Conservation (phyloP, 139 green algal genomes). For the Monoraphidium neglectum region DNA sequence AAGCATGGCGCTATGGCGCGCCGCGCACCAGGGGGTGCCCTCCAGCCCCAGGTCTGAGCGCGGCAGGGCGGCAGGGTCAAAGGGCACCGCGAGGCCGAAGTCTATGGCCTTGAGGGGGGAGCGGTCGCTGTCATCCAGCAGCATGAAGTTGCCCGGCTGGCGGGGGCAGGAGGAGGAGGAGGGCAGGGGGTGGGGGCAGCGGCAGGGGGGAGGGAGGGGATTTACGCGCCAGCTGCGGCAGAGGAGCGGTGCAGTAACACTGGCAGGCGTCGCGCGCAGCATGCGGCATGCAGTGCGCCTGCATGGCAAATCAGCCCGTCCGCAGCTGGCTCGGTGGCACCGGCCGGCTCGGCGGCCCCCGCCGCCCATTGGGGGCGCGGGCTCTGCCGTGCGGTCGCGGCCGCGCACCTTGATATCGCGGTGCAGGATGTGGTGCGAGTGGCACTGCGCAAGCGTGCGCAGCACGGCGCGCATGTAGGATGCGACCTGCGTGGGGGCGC, state of each 20-base stretch:
- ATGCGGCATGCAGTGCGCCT: too few species aligned
- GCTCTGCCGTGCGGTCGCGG: background rate
- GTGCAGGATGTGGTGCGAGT: constrained; percentile 81
- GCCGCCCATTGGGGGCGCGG: too few species aligned
- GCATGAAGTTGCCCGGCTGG: constrained; percentile 87
- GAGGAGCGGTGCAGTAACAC: too few species aligned
- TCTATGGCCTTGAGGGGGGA: constrained; percentile 85
- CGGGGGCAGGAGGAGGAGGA: background rate
- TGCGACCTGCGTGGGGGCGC: constrained; percentile 47
- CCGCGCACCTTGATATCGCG: constrained; percentile 71
- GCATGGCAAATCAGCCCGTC: too few species aligned
- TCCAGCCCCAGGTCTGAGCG: constrained; percentile 78
- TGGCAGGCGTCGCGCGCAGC: too few species aligned
- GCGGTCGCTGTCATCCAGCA: constrained; percentile 59
- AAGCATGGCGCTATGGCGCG: too few species aligned
- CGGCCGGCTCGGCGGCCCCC: too few species aligned
- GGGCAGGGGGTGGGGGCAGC: too few species aligned
- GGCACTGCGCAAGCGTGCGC: constrained; percentile 74
- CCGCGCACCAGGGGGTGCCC: constrained; percentile 83
- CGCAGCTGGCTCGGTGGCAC: too few species aligned
- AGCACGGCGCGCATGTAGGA: constrained; percentile 72
- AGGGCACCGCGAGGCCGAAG: constrained; percentile 87
- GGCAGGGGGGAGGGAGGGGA: too few species aligned
- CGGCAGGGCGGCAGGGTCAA: constrained; percentile 63
- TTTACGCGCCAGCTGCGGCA: too few species aligned